Percentiles rank a stretch among this genome's conserved stretches.
These are phyloP conservation scores for Cymbopogon citratus DNA, from an alignment of 176 grass and related monocot species.

Conservation along the genomic window DNA sequence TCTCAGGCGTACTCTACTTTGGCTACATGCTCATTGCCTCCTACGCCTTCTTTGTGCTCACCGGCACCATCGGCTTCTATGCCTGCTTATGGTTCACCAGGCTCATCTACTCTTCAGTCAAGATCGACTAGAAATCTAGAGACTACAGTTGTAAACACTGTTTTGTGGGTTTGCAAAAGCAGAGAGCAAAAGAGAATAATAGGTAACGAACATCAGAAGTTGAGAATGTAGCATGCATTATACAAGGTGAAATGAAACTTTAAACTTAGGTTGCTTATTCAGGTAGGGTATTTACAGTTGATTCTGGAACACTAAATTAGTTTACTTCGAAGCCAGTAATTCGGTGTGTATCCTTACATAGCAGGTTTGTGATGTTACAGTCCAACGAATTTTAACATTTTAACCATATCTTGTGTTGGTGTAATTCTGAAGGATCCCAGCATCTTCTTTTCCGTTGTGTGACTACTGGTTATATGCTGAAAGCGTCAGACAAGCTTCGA, in stretches of 20 bases:
- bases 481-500: neutral
- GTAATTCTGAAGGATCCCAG: neutral
- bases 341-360: neutral
- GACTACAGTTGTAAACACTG: neutral
- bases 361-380: neutral
- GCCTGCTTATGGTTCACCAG: constrained; percentile 87
- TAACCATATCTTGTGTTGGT: neutral
- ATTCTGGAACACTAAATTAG: neutral
- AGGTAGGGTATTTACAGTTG: neutral
- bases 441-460: neutral
- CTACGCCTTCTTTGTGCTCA: constrained; percentile 82
- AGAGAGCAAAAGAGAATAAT: neutral
- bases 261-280: neutral
- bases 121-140: constrained; percentile 61
- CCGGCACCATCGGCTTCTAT: constrained; percentile 72
- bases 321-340: constrained; percentile 4
- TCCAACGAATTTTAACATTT: neutral
- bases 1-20: constrained; percentile 77
- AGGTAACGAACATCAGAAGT: neutral
- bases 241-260: constrained; percentile 1
- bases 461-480: neutral
- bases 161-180: constrained; percentile 9
- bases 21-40: constrained; percentile 94
- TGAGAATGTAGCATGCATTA: constrained; percentile 7
- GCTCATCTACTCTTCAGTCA: constrained; percentile 83